Evolutionary conservation across 148 eudicot species (phyloP), one percentile per base, ranked within the genome.

Genomic region (Fallopia convolvulus): DNA sequence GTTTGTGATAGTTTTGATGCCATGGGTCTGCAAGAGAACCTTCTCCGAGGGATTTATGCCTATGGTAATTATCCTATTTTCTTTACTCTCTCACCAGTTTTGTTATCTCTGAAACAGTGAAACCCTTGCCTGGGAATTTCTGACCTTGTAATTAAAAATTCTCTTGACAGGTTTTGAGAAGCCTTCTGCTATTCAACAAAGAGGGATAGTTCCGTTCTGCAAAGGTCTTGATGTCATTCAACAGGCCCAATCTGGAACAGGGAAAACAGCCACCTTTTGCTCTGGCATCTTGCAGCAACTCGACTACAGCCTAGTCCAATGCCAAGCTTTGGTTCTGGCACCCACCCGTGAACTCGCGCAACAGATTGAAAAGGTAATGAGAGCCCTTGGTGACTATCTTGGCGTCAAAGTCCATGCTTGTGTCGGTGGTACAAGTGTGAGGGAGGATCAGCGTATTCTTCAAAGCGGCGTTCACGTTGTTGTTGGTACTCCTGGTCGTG

Each of bases 211-310:
- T 78, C 88, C 88, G 3, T 86, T 86, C 65, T 81, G 84, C 79
- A 83, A 83, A 53, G 86, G 86, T 3, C 86, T 86, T 75, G 88
- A 86, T 82, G 88, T 86, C 5, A 86, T 83, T 58, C 88, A 86
- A 55, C 88, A 86, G 58, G 88, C 88, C 46, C 86, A 86, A 46
- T 83, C 86, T 18, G 88, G 88, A 75, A 81, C 88, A 15, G 88
- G 88, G 49, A 83, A 86, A 77, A 83, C 86, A 10, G 84, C 86
- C 11, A 86, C 88, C 46, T 86, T 83, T 44, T 86, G 88, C 79
- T 86, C 86, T 77, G 86, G 88, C 30, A 50, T 86, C 52, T 65
- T 86, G 68, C 86, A 86, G 80, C 88, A 83, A 30, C 83, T 86
- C 72, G 88, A 83, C 77, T 81, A 79, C 74, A 83, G 86, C 74